Conservation (phyloP, 140 eudicot genomes). For the Anethum foeniculum region DNA sequence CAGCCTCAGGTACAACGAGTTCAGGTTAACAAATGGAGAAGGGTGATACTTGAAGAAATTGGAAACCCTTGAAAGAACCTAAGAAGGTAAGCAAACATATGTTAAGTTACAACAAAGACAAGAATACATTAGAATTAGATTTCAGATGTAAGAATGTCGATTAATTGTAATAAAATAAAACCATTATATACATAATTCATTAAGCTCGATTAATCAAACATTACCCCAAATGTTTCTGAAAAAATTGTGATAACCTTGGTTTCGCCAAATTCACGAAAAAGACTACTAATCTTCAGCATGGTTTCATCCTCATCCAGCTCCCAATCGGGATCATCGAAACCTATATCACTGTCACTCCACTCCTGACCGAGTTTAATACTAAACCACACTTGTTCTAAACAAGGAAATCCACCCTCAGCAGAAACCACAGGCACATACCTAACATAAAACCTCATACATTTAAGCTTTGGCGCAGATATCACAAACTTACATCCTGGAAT, state of each 20-base stretch:
- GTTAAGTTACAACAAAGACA: neutral
- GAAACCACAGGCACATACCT: neutral
- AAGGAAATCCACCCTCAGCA: neutral
- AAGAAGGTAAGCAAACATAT: neutral
- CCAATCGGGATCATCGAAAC: too few species aligned
- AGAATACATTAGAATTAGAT: too few species aligned
- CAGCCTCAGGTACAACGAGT: neutral
- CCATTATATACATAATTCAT: too few species aligned
- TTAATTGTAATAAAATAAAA: too few species aligned
- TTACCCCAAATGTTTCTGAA: neutral
- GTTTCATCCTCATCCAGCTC: neutral
- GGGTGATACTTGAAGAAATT: neutral
- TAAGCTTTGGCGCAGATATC: neutral
- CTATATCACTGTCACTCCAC: neutral
- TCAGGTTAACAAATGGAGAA: conserved; percentile 5
- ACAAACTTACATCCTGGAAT: neutral
- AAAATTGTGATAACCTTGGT: neutral
- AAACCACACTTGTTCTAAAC: neutral
- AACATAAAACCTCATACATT: neutral
- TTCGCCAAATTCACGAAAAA: neutral
- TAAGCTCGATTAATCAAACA: neutral
- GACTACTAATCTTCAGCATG: neutral
- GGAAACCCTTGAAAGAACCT: neutral
- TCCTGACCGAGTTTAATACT: neutral
- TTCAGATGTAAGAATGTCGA: neutral